phyloP scores from a whole-genome alignment of 257 asterid genomes.

The Scutellaria barbata region DNA sequence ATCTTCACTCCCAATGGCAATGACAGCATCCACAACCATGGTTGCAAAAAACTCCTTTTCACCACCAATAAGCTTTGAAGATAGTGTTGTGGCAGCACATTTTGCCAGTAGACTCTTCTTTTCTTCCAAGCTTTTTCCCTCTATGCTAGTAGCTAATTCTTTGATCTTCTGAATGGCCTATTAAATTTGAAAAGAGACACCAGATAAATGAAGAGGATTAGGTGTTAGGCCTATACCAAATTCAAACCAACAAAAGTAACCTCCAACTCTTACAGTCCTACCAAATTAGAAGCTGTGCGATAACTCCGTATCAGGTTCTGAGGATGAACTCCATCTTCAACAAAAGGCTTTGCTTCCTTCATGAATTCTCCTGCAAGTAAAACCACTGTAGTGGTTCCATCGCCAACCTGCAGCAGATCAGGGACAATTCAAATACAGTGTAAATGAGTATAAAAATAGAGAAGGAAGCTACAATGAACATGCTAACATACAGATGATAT shows the following conservation, averaged over 20 bases:
- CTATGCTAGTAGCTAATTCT: slow-evolving; percentile 83
- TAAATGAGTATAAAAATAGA: slow-evolving; percentile 5
- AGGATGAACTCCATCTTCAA: slow-evolving; percentile 98
- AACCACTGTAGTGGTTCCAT: slow-evolving; percentile 98
- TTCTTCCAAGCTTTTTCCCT: slow-evolving; percentile 93
- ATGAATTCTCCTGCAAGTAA: slow-evolving; percentile 95
- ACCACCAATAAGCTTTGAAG: slow-evolving; percentile 98
- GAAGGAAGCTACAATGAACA: neutral
- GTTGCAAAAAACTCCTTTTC: slow-evolving; percentile 96
- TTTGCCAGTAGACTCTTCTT: slow-evolving; percentile 86
- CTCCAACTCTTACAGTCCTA: slow-evolving; percentile 31
- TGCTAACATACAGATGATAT: neutral
- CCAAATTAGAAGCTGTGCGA: slow-evolving; percentile 82
- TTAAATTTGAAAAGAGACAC: slow-evolving; percentile 7
- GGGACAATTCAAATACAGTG: slow-evolving; percentile 22
- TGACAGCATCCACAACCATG: slow-evolving; percentile 96
- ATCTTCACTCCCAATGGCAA: slow-evolving; percentile 87
- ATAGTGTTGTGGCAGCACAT: slow-evolving; percentile 97
- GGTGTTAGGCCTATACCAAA: slow-evolving; percentile 26
- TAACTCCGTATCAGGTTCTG: slow-evolving; percentile 94
- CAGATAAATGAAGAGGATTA: slow-evolving; percentile 13
- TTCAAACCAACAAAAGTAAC: slow-evolving; percentile 9
- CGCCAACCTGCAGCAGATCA: slow-evolving; percentile 85
- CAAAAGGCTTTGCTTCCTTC: slow-evolving; percentile 96
- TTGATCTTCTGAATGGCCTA: slow-evolving; percentile 83